phyloP scores from a whole-genome alignment of 1,284 basidiomycete species.

The Sutorius eximius region DNA sequence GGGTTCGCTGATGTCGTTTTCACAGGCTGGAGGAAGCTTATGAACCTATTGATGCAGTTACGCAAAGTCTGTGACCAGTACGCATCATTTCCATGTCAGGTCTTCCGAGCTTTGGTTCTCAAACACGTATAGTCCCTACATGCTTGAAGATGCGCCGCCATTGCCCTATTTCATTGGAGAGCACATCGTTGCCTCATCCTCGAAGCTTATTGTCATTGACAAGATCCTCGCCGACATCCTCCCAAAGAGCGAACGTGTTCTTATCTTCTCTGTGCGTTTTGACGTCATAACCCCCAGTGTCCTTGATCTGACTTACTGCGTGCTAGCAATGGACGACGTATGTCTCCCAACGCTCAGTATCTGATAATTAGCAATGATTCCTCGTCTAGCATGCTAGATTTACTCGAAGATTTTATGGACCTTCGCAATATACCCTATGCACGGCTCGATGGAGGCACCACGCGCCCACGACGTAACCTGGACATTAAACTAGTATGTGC shows the following conservation, averaged over 20 bases:
- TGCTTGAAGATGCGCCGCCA: slow-evolving; percentile 51
- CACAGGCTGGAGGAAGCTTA: slow-evolving; percentile 53
- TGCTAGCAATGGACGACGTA: slow-evolving; percentile 56
- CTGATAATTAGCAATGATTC: neutral
- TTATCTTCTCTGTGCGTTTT: slow-evolving; percentile 77
- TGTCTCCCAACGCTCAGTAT: slow-evolving; percentile 2
- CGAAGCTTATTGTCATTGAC: slow-evolving; percentile 80
- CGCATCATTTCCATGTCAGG: slow-evolving; percentile 15
- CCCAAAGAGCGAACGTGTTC: slow-evolving; percentile 76
- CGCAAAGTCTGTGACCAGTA: slow-evolving; percentile 59
- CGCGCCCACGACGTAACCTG: slow-evolving; percentile 51
- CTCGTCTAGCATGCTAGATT: slow-evolving; percentile 73
- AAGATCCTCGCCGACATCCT: slow-evolving; percentile 75
- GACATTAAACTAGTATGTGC: slow-evolving; percentile 54
- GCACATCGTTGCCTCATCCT: slow-evolving; percentile 56
- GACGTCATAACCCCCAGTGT: neutral
- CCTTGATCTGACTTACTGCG: slow-evolving; percentile 4
- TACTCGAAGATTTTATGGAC: slow-evolving; percentile 81
- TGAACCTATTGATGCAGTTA: slow-evolving; percentile 60
- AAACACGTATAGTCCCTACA: slow-evolving; percentile 46
- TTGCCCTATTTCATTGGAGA: slow-evolving; percentile 53
- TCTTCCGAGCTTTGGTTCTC: neutral
- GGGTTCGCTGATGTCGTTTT: neutral
- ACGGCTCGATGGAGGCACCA: slow-evolving; percentile 69
- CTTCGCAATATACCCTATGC: slow-evolving; percentile 74